A percentile compares a stretch with the other conserved stretches of the same genome.
phyloP scores from a whole-genome alignment of 1,139 yeast species.

The Zygosaccharomyces sapae region DNA sequence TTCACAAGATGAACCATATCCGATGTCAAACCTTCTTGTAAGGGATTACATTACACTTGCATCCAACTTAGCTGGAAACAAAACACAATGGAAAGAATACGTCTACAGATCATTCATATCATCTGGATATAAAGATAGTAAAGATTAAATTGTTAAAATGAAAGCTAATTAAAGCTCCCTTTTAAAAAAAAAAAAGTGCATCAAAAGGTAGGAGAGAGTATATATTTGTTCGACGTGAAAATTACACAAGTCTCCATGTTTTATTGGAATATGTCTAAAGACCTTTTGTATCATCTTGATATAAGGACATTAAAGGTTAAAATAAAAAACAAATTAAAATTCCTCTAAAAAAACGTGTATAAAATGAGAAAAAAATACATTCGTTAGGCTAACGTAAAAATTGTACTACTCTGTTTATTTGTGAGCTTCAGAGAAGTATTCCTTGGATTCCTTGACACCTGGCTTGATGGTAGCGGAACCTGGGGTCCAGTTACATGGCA shows the following conservation, averaged over 20 bases:
- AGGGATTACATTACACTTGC: constrained; percentile 58
- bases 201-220: no score
- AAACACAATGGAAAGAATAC: constrained; percentile 38
- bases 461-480: constrained; percentile 95
- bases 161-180: neutral
- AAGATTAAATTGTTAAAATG: neutral
- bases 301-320: constrained; percentile 41
- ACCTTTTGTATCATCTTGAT: constrained; percentile 62
- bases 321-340: no score
- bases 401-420: constrained; percentile 13
- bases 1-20: constrained; percentile 56
- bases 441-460: constrained; percentile 69
- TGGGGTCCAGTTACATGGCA: constrained; percentile 99
- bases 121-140: constrained; percentile 55
- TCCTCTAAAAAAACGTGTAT: neutral
- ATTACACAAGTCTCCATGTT: no score
- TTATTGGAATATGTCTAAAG: constrained; percentile 39
- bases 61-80: constrained; percentile 44
- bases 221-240: no score
- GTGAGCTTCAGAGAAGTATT: constrained; percentile 33
- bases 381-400: constrained; percentile 5
- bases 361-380: neutral
- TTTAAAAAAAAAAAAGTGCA: neutral
- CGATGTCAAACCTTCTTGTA: constrained; percentile 55
- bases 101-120: constrained; percentile 56